A percentile compares a stretch with the other conserved stretches of the same genome.
Evolutionary conservation across 202 grass and related monocot genomes (phyloP).

Genomic region (Carex arenaria): DNA sequence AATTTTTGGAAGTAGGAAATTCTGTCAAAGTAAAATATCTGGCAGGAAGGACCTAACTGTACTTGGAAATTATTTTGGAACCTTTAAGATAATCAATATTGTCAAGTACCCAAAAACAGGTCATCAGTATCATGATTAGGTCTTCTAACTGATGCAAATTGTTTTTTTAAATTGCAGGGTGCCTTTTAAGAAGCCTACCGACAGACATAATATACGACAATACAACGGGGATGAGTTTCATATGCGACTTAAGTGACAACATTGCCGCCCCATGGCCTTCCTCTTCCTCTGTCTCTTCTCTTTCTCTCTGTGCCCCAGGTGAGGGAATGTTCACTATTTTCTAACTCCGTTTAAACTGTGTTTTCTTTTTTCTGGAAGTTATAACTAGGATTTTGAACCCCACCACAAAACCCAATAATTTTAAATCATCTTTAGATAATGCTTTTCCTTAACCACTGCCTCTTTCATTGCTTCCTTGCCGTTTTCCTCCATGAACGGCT

Average conservation of each 20-base stretch:
- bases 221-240: slow-evolving; percentile 85
- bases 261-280: slow-evolving; percentile 97
- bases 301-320: slow-evolving; percentile 97
- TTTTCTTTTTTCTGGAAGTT: not conserved
- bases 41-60: not conserved
- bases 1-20: not conserved
- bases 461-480: not conserved
- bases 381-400: not conserved
- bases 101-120: not conserved
- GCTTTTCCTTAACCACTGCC: not conserved
- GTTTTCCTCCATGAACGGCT: not conserved
- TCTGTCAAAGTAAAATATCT: not conserved
- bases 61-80: not conserved
- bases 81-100: not conserved
- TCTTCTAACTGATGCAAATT: not conserved
- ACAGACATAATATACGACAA: slow-evolving; percentile 88
- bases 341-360: not conserved
- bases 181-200: slow-evolving; percentile 85
- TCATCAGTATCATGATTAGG: not conserved
- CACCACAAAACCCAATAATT: not conserved
- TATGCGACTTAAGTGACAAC: slow-evolving; percentile 91
- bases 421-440: not conserved
- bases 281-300: slow-evolving; percentile 85
- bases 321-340: not conserved
- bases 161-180: slow-evolving; percentile 48